Evolutionary conservation across 805 yeast genomes (phyloP).

Genomic region (Kluyveromyces starmeri): DNA sequence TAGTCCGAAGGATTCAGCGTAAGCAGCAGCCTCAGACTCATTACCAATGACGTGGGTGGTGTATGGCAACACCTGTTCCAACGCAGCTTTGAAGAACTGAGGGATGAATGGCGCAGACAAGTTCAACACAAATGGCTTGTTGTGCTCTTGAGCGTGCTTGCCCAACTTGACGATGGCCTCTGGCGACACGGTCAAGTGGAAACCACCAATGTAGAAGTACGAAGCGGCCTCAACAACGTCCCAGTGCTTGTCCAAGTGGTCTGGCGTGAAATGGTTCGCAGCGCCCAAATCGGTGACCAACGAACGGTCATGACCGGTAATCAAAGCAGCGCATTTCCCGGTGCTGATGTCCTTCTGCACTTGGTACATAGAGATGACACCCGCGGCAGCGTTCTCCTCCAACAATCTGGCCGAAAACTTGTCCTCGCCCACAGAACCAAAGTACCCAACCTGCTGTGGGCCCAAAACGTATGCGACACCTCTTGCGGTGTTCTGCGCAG

Average conservation of each 20-base stretch:
- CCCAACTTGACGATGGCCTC: conserved; percentile 87
- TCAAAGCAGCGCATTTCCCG: conserved; percentile 97
- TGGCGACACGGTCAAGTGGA: conserved; percentile 96
- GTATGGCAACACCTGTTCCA: conserved; percentile 73
- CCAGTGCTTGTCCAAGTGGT: conserved; percentile 87
- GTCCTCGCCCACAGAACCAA: conserved; percentile 95
- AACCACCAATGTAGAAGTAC: conserved; percentile 94
- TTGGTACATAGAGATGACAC: conserved; percentile 80
- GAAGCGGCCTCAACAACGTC: conserved; percentile 68
- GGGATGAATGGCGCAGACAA: conserved; percentile 96
- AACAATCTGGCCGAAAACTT: conserved; percentile 70
- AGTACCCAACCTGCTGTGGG: conserved; percentile 71
- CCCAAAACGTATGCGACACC: conserved; percentile 95
- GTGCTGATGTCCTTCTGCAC: conserved; percentile 71
- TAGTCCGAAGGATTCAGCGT: conserved; percentile 76
- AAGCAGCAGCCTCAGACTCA: conserved; percentile 94
- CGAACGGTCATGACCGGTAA: conserved; percentile 82
- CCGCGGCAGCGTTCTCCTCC: conserved; percentile 80
- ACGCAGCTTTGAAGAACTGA: conserved; percentile 86
- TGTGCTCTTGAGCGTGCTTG: conserved; percentile 77
- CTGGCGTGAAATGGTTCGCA: conserved; percentile 91
- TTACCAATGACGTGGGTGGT: conserved; percentile 89
- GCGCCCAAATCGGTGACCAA: conserved; percentile 95
- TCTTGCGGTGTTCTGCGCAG: conserved; percentile 98
- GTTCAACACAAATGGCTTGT: conserved; percentile 75